Percentiles rank a stretch among this genome's conserved stretches.
Evolutionary conservation across 2,329 filamentous ascomycete genomes (phyloP).

Genomic region (Rhinocladiella similis): DNA sequence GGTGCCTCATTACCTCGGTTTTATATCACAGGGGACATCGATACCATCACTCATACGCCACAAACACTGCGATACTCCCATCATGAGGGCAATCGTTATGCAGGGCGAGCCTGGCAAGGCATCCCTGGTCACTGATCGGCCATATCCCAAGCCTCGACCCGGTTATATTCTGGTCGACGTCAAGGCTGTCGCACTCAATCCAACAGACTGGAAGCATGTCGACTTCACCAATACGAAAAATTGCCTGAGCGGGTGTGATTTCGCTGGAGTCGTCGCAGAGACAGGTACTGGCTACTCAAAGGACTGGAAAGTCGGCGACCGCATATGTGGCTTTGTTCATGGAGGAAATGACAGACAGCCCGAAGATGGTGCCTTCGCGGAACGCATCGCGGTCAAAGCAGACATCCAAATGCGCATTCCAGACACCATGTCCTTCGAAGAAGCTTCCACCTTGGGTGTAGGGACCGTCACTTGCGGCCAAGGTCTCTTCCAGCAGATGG

Average conservation of each 20-base stretch:
- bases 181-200: slow-evolving; percentile 54
- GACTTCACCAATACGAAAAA: slow-evolving; percentile 36
- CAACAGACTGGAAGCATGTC: slow-evolving; percentile 58
- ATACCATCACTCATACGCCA: too few relatives aligned
- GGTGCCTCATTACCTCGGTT: too few relatives aligned
- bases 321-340: slow-evolving; percentile 39
- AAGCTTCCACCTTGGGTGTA: slow-evolving; percentile 35
- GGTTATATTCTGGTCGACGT: slow-evolving; percentile 56
- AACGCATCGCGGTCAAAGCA: slow-evolving; percentile 35
- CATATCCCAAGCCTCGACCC: slow-evolving; percentile 46
- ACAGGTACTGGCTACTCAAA: slow-evolving; percentile 24
- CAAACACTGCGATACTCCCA: background rate
- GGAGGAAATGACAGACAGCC: slow-evolving; percentile 34
- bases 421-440: slow-evolving; percentile 33
- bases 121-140: slow-evolving; percentile 34
- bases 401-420: slow-evolving; percentile 36
- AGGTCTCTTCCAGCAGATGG: slow-evolving; percentile 37
- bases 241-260: slow-evolving; percentile 40
- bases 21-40: too few relatives aligned
- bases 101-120: slow-evolving; percentile 33
- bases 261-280: slow-evolving; percentile 35
- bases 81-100: slow-evolving; percentile 40
- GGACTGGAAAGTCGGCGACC: slow-evolving; percentile 45
- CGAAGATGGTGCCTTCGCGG: slow-evolving; percentile 38
- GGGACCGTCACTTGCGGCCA: slow-evolving; percentile 44